Evolutionary conservation across 345 rosid genomes (phyloP), one percentile per base, ranked within the genome.

Genomic region (Atalantia buxifolia): DNA sequence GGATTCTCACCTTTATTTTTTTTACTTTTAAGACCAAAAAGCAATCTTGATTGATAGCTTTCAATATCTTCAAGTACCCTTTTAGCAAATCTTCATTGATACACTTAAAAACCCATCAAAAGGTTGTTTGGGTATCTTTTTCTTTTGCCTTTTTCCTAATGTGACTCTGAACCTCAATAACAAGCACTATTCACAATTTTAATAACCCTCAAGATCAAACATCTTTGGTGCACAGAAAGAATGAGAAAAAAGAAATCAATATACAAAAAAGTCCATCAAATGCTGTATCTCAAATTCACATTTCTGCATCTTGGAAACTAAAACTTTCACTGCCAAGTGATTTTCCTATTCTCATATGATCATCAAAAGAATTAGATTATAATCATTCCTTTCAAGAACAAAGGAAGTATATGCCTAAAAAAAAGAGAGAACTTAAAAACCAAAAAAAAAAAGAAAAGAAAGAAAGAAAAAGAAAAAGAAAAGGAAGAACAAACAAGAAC

Each of bases 291-390:
- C 38, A 10, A 77, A 73, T 76, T 81, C 57, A 81, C 74, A 72
- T 76, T 68, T 76, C 74, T 78, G 57, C 78, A 81, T 42, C 77
- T 62, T 65, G 83, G 48, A 36, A 80, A 59, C 70, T 71, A 63
- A 61, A 63, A 25, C 59, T 78, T 30, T 18, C 66, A 68, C 38
- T 24, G 5, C 19, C 38, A 72, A 67, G 42, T 79, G 72, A 50
- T 83, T 72, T n/a, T 72, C 78, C 64, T 81, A 72, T 73, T 22
- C 42, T 74, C 21, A 68, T 36, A 63, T 77, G 38, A 64, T 64
- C 56, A 76, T 69, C 77, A 77, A 84, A 86, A 85, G 83, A 86
- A 81, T 78, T 79, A 75, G 80, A 71, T 78, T 14, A 78, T 85
- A 77, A 77, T 77, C 77, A 81, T 64, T 76, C 78, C 80, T 78